Evolutionary conservation across 768 basidiomycete species (phyloP), one percentile per base, ranked within the genome.

Genomic region (Cystobasidium tubakii): DNA sequence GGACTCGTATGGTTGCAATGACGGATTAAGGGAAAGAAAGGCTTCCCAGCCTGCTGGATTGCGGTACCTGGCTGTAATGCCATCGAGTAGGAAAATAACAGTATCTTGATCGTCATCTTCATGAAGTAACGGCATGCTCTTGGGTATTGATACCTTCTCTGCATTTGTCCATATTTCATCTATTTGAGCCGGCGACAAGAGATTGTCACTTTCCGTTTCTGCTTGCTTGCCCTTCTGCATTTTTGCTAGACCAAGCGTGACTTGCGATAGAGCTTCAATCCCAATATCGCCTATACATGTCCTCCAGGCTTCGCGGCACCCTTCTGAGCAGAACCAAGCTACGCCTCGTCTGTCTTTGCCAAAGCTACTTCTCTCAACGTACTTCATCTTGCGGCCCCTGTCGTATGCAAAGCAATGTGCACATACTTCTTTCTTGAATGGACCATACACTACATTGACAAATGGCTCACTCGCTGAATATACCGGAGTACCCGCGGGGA

Each of bases 81-180:
- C 69, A 55, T 71, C 69, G 9, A 71, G 54, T 27, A 71, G 23
- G 54, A 71, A 71, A 27, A 15, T 3, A 4, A 71, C 46, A 55
- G 55, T 36, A 31, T 71, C 55, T 60, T 71, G 25, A 36, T 71
- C 69, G 27, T 71, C 69, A 36, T 57, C 69, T 39, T 55, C 53
- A 7, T 34, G 50, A 1, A 71, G 25, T 15, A 57, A 29, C 13
- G 50, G 69, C 21, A 60, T 31, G 1, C 6, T 54, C 21, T 60
- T 36, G 31, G 33, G 27, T 36, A 55, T 31, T 13, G 12, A 4
- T 17, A 34, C 21, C 33, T 62, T 10, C 25, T 25, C 33, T 15
- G 66, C 46, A 6, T 31, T 23, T 13, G n/a, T 9, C 53, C 50
- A 71, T 10, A 29, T 10, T 12, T 15, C 4, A 50, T n/a, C n/a